Percentiles rank a stretch among this genome's conserved stretches.
Evolutionary conservation across 192 early-diverging fungal species (phyloP).

Genomic region (Gigaspora rosea): DNA sequence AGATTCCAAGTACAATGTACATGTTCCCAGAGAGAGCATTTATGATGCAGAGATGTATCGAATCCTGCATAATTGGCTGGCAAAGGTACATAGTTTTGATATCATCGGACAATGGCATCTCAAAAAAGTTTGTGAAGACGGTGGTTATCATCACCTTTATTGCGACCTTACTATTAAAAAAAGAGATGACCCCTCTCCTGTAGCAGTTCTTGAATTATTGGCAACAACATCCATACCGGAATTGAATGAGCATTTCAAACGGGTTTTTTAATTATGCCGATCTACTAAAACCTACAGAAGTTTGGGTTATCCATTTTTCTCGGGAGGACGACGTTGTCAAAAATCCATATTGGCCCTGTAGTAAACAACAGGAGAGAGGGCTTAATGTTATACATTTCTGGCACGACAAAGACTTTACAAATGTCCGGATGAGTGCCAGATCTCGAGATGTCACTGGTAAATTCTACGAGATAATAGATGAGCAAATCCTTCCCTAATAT

Average conservation of each 20-base stretch:
- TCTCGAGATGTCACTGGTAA: no score
- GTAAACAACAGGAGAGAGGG: background rate
- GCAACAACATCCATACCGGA: background rate
- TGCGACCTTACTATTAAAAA: background rate
- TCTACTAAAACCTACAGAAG: background rate
- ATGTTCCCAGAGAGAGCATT: conserved; percentile 21
- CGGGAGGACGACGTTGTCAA: no score
- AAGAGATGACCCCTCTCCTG: background rate
- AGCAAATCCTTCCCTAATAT: no score
- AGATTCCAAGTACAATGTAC: background rate
- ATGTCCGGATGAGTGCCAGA: no score
- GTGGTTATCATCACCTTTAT: background rate
- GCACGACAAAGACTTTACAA: background rate
- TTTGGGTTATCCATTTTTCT: background rate
- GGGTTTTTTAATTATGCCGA: background rate
- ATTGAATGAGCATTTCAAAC: conserved; percentile 7
- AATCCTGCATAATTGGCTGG: conserved; percentile 6
- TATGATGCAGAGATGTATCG: conserved; percentile 30
- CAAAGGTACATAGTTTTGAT: background rate
- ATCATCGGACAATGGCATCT: background rate
- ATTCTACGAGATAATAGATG: no score
- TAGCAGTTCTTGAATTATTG: conserved; percentile 4
- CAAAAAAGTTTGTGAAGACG: background rate
- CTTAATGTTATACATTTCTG: background rate
- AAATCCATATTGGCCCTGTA: background rate